Evolutionary conservation across 2,329 filamentous ascomycete species (phyloP), one percentile per base, ranked within the genome.

Genomic region (Daldinia sp.): DNA sequence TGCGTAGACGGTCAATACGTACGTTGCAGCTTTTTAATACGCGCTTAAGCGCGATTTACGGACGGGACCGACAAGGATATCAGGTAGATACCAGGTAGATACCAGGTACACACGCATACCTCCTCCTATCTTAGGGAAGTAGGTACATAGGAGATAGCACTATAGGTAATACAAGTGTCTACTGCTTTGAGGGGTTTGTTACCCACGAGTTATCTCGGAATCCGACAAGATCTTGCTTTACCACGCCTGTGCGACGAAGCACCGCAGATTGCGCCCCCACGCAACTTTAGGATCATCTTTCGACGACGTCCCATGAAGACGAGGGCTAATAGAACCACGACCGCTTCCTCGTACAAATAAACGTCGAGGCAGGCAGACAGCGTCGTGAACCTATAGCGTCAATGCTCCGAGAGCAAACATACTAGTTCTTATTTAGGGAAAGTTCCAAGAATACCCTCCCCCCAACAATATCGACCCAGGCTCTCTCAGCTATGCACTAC

Each of bases 201-300:
- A 25, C 13, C 50, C 39, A 32, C 11, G 25, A 2, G 48, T 35
- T 41, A 27, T 60, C 19, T 37, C 41, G 53, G 23, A 29, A 58
- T 30, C 25, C 25, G 41, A 54, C 35, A 43, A 57, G 25, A 62
- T 62, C 54, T 65, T 49, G 53, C 29, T 56, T 48, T 37, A 30
- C 34, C 53, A 39, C 21, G 3, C 13, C 8, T 48, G 53, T 65
- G 45, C 29, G 37, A 61, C 58, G 35, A 34, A 21, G 17, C 58
- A 65, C 58, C 15, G 15, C 62, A 65, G 13, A 15, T 4, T 39
- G 35, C 41, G 35, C 41, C 49, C 47, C 34, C 27, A 60, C 53
- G 48, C 27, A 21, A 35, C 27, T 17, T 23, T 51, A 7, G 17
- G 47, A 21, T 17, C 9, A 7, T 17, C 21, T n/a, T 13, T 7